A percentile compares a stretch with the other conserved stretches of the same genome.
Evolutionary conservation across 495 filamentous ascomycete species (phyloP).

Genomic region (Penicillium canariense): DNA sequence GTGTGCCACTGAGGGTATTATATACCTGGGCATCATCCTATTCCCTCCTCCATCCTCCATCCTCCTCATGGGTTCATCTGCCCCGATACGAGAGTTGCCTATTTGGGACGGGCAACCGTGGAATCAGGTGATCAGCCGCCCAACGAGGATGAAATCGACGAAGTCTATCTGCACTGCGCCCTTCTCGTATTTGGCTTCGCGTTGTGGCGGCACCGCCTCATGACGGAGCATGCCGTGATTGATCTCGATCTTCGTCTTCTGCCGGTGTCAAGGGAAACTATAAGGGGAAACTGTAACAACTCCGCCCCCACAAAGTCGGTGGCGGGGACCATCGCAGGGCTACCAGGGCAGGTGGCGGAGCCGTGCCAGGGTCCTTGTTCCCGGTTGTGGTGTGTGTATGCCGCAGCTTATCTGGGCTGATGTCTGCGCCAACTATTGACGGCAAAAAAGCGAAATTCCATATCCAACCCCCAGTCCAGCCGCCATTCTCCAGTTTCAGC

Average conservation of each 20-base stretch:
- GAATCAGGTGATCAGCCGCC: background rate
- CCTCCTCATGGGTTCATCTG: background rate
- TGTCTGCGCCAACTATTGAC: too few species aligned
- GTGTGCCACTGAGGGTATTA: background rate
- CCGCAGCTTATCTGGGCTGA: too few species aligned
- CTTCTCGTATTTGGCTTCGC: background rate
- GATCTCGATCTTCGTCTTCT: too few species aligned
- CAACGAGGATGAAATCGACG: background rate
- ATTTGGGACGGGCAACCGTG: conserved; percentile 9
- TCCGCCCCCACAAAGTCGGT: too few species aligned
- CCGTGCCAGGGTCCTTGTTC: background rate
- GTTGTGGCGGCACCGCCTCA: too few species aligned
- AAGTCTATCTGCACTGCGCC: background rate
- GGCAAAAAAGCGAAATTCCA: background rate
- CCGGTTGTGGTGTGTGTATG: too few species aligned
- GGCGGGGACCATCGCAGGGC: background rate
- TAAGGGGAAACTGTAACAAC: too few species aligned
- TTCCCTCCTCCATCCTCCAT: too few species aligned
- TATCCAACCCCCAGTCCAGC: background rate
- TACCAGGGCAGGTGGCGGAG: background rate
- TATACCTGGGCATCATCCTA: background rate
- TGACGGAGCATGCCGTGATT: too few species aligned
- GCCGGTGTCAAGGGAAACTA: too few species aligned
- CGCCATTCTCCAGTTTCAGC: background rate
- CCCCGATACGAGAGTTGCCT: conserved; percentile 27